Evolutionary conservation across 2,329 filamentous ascomycete genomes (phyloP), one percentile per base, ranked within the genome.

Genomic region (Teratosphaeria nubilosa): DNA sequence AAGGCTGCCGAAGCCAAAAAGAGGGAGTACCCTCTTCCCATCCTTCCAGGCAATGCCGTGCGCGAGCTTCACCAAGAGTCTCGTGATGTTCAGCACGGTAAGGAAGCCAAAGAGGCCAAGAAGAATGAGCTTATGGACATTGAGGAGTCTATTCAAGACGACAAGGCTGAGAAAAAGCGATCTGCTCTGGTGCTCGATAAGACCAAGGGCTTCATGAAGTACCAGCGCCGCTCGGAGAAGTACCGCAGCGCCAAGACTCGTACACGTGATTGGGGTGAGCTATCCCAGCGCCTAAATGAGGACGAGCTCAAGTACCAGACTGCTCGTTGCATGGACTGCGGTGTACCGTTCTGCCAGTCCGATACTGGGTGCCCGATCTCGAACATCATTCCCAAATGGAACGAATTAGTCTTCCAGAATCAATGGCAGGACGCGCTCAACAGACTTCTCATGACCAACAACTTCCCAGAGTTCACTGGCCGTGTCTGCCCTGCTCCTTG

Each of bases 381-480:
- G 66, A 97, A 97, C 77, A 95, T 97, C 70, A 97, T 97, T 68
- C 92, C 92, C 58, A 96, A 96, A 67, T 96, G 90, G 90, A 96
- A 95, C 58, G 91, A 96, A 61, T 63, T 96, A 9, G 83, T 95
- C 0, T 20, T 16, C 32, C 53, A 84, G 59, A 82, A 83, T 53
- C 86, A 95, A 62, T 97, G 92, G 92, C 83, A 86, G 66, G 91
- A 96, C 74, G 92, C 92, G 25, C 84, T 96, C 3, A 92, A 96
- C 75, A 84, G 90, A 60, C 81, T 97, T 11, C 80, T 96, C 56
- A 92, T 95, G 88, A 96, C 92, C 64, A 96, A 97, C 80, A 96
- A 96, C 77, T 96, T 97, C 81, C 92, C 92, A 3, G 92, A 97
- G 72, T 96, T 96, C 74, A 97, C 92, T 66, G 92, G 92, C 58